Evolutionary conservation across 23 red algal species (phyloP), one percentile per base, ranked within the genome.

Genomic region (Pyropia haitanensis): DNA sequence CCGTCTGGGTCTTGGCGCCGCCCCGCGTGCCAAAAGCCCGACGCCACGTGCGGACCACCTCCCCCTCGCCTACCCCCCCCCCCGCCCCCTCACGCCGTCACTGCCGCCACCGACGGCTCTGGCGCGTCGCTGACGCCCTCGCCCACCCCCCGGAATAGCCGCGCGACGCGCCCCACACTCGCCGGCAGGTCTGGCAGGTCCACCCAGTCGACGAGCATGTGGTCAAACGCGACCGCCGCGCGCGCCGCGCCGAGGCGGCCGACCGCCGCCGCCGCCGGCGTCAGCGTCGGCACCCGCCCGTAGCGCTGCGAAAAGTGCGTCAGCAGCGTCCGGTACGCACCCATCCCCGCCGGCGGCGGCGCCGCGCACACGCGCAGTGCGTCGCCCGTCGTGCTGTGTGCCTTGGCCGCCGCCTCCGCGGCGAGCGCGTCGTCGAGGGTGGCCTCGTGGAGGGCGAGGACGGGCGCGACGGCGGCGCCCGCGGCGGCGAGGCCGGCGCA

Each of bases 271-370:
- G 68, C 63, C 27, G 85, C 64, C 1, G 90, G 52, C 34, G 30
- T 34, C 7, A 97, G 52, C 34, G 30, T 34, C 16, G 93, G 93
- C 62, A 90, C 70, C 50, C 67, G 63, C 5, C 85, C 64, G 50
- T 97, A 97, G 7, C 93, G 77, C 79, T 97, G 93, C 31, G 85
- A 90, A 83, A 97, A 97, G 71, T 97, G 93, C 18, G 93, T 97
- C 54, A 97, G 63, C 7, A 97, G 79, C 18, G 87, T 84, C 22
- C 85, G 58, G 58, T 82, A 75, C 4, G 93, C 77, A 14, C 59
- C 69, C 93, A 90, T 90, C 7, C 39, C 39, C 39, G 39, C 39
- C 4, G 4, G 4, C 4, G 39, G 39, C 4, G 39, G 39, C 23
- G 71, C 51, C 27, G 49, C 75, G 54, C 85, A 89, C 58, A 88